Conservation (phyloP, 2,329 filamentous ascomycete genomes). For the Phialophora expanda region DNA sequence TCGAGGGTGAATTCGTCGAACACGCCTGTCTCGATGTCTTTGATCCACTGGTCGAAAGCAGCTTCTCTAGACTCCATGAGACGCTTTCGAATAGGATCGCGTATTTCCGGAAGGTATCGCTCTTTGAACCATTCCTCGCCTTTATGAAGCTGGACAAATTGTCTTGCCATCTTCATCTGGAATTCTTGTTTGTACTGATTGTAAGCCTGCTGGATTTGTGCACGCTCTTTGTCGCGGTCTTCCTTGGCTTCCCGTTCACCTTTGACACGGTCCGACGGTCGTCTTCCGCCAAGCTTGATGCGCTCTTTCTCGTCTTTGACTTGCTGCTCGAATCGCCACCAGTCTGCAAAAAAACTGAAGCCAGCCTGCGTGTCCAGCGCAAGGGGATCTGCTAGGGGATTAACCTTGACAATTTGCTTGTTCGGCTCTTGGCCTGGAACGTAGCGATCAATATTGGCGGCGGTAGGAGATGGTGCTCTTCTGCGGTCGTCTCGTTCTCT, state of each 20-base stretch:
- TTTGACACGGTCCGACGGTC: conserved; percentile 61
- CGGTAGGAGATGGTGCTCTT: conserved; percentile 62
- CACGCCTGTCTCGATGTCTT: conserved; percentile 78
- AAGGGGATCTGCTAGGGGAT: conserved; percentile 66
- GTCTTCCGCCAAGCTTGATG: conserved; percentile 62
- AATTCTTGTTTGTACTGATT: conserved; percentile 70
- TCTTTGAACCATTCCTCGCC: conserved; percentile 98
- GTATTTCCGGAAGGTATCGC: conserved; percentile 83
- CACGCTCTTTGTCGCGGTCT: conserved; percentile 66
- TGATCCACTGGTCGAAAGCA: conserved; percentile 85
- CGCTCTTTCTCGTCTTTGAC: conserved; percentile 69
- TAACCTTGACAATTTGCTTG: conserved; percentile 58
- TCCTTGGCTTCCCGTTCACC: conserved; percentile 67
- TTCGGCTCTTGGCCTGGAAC: conserved; percentile 65
- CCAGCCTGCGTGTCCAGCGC: conserved; percentile 69
- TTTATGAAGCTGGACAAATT: conserved; percentile 90
- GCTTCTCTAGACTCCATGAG: conserved; percentile 79
- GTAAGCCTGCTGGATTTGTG: conserved; percentile 68
- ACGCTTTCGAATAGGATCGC: conserved; percentile 74
- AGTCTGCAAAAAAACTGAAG: conserved; percentile 71
- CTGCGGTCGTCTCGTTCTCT: conserved; percentile 64
- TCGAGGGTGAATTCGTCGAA: conserved; percentile 97
- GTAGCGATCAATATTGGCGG: conserved; percentile 67
- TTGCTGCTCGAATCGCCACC: conserved; percentile 68
- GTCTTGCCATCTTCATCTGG: conserved; percentile 76